Evolutionary conservation across 1,284 basidiomycete species (phyloP), one percentile per base, ranked within the genome.

Genomic region (Microstroma glucosiphilum): DNA sequence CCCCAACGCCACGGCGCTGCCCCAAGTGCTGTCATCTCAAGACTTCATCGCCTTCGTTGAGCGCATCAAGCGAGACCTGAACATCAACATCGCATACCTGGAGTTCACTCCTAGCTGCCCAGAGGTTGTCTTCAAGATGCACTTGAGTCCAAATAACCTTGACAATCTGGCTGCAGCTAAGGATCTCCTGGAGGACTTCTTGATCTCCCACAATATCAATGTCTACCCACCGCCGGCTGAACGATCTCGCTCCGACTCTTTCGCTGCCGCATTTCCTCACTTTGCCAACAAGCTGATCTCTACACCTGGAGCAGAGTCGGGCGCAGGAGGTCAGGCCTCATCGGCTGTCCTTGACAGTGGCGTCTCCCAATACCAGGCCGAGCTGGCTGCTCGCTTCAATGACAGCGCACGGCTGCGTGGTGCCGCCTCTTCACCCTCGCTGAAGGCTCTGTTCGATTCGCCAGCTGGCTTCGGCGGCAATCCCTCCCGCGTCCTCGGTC

Each of bases 211-310:
- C 73, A 91, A 89, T 72, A 77, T 82, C 60, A 79, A 80, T 59
- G 80, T 82, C 4, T 82, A 81, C 61, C 80, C 80, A 11, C 71
- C 80, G 0, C 74, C 77, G 21, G 74, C 77, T 6, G 30, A 37
- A 37, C 77, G 78, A 58, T 62, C 63, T 1, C 63, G 91, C 54
- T 88, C 88, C 30, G 93, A 96, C 78, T 92, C 91, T 4, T 94
- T 94, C 75, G 89, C 92, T 25, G 91, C 94, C 74, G 90, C 92
- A 1, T 93, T 96, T 83, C 90, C 92, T 40, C 92, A 96, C 80
- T 97, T 97, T 80, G 91, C 96, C 78, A 92, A 90, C 81, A 96
- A 94, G 81, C 86, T 96, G 1, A 66, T 76, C 60, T 76, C 75
- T n/a, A 69, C 58, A 19, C 61, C 61, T 11, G 49, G 58, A 17